A percentile compares a stretch with the other conserved stretches of the same genome.
phyloP scores from a whole-genome alignment of 371 early-diverging fungal genomes.

The Syncephalastrum racemosum region DNA sequence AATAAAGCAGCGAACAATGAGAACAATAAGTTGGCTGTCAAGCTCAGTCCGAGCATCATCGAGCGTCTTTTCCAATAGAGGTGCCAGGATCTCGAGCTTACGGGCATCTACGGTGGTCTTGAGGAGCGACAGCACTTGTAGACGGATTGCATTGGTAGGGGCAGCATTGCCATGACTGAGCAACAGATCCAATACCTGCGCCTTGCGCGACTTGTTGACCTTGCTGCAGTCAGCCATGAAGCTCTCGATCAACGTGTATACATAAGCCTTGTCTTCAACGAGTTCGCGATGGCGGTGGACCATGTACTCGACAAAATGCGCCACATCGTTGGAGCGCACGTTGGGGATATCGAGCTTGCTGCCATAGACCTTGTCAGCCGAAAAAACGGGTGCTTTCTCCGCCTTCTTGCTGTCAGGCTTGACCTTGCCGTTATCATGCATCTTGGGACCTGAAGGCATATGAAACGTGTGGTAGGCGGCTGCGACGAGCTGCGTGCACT shows the following conservation, averaged over 20 bases:
- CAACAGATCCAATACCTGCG: slow-evolving; percentile 59
- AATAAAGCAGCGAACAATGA: slow-evolving; percentile 65
- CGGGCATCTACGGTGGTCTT: slow-evolving; percentile 53
- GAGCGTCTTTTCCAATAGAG: slow-evolving; percentile 55
- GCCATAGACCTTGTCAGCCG: slow-evolving; percentile 49
- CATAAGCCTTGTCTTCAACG: slow-evolving; percentile 28
- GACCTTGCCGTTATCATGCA: slow-evolving; percentile 27
- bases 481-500: slow-evolving; percentile 55
- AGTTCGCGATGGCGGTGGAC: slow-evolving; percentile 40
- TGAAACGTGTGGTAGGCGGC: slow-evolving; percentile 31
- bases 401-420: slow-evolving; percentile 15
- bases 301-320: slow-evolving; percentile 55
- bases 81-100: slow-evolving; percentile 65
- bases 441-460: slow-evolving; percentile 35
- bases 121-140: slow-evolving; percentile 56
- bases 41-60: slow-evolving; percentile 30
- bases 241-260: slow-evolving; percentile 25
- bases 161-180: slow-evolving; percentile 67
- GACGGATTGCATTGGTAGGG: slow-evolving; percentile 42
- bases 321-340: slow-evolving; percentile 49
- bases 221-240: slow-evolving; percentile 27
- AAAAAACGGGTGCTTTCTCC: slow-evolving; percentile 34
- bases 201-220: slow-evolving; percentile 30
- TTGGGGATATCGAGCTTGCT: slow-evolving; percentile 44
- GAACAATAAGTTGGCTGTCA: slow-evolving; percentile 42